Conservation (phyloP, 148 eudicot genomes). For the Simmondsia chinensis region DNA sequence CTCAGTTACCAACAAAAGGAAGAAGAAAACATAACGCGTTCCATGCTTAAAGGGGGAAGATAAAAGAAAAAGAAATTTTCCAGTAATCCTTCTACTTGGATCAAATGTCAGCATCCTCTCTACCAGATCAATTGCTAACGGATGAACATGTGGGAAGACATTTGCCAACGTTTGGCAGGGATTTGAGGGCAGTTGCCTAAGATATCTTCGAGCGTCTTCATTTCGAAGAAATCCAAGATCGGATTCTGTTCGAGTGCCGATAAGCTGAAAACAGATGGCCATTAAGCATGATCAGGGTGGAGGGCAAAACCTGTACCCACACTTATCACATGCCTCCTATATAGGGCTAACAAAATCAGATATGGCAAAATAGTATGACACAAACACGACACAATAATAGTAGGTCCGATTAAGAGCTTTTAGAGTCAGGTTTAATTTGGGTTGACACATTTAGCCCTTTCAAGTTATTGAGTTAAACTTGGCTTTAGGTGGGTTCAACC, state of each 20-base stretch:
- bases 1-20: neutral
- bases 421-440: too few species aligned
- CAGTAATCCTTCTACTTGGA: conserved; percentile 75
- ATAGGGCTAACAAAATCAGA: neutral
- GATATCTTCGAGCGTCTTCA: conserved; percentile 74
- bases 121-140: conserved; percentile 67
- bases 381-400: too few species aligned
- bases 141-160: conserved; percentile 67
- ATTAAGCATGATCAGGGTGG: too few species aligned
- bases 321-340: neutral
- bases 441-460: too few species aligned
- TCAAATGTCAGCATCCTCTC: conserved; percentile 85
- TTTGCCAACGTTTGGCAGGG: conserved; percentile 50
- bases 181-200: conserved; percentile 53
- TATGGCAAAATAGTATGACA: too few species aligned
- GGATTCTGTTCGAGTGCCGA: conserved; percentile 78
- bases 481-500: too few species aligned
- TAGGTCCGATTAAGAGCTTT: too few species aligned
- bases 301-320: conserved; percentile 2
- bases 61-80: conserved; percentile 18
- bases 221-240: conserved; percentile 55
- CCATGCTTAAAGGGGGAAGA: neutral
- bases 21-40: too few species aligned
- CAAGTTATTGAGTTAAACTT: too few species aligned
- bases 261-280: conserved; percentile 44